Percentiles rank a stretch among this genome's conserved stretches.
These are phyloP conservation scores for Aspergillus candidus DNA, from an alignment of 2,329 filamentous ascomycete species.

Conservation along the genomic window DNA sequence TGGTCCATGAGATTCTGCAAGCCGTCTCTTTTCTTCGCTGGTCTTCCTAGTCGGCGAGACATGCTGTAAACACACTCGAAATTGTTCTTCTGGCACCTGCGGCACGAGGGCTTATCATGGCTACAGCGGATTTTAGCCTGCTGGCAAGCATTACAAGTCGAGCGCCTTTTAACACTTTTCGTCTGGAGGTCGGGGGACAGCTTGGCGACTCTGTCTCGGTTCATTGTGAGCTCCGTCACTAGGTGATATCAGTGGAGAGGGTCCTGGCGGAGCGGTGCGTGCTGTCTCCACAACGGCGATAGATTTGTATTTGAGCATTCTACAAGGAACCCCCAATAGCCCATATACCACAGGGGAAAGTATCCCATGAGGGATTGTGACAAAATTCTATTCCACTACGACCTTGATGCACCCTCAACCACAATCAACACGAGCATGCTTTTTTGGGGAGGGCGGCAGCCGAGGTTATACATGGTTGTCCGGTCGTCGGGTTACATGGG, in stretches of 20 bases:
- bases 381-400: too few species aligned
- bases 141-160: conserved; percentile 36
- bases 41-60: conserved; percentile 29
- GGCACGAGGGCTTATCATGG: conserved; percentile 31
- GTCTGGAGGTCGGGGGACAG: conserved; percentile 15
- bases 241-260: background rate
- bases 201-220: conserved; percentile 3
- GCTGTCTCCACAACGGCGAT: too few species aligned
- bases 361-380: too few species aligned
- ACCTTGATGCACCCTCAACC: too few species aligned
- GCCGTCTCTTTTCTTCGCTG: conserved; percentile 26
- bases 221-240: conserved; percentile 2
- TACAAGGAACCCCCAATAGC: too few species aligned
- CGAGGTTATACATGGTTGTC: too few species aligned
- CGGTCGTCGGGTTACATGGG: too few species aligned
- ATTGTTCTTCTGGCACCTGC: conserved; percentile 30
- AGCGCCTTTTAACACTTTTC: conserved; percentile 32
- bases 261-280: too few species aligned
- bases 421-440: too few species aligned
- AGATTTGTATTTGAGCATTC: too few species aligned
- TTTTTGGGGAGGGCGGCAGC: too few species aligned
- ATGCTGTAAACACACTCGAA: conserved; percentile 33
- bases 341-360: too few species aligned
- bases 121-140: conserved; percentile 35
- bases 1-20: background rate